A percentile compares a stretch with the other conserved stretches of the same genome.
These are phyloP conservation scores for Beauveria brongniartii DNA, from an alignment of 2,329 filamentous ascomycete species.

Conservation along the genomic window DNA sequence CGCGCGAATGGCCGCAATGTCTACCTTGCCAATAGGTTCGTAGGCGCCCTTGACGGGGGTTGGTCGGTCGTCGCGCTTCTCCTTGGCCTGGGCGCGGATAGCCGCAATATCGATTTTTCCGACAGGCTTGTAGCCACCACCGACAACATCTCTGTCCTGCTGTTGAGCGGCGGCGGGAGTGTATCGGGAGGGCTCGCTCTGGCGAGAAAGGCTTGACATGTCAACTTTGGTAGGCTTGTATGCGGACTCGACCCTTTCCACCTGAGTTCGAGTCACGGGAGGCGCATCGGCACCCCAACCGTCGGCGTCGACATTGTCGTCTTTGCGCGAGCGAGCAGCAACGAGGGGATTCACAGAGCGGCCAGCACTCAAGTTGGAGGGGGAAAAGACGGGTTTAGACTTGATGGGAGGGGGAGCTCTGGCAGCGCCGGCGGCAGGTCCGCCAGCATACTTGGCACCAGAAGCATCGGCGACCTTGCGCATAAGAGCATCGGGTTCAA, in stretches of 20 bases:
- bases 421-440: slow-evolving; percentile 44
- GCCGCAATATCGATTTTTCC: slow-evolving; percentile 97
- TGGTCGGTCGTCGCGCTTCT: slow-evolving; percentile 68
- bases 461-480: slow-evolving; percentile 93
- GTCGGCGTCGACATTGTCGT: slow-evolving; percentile 64
- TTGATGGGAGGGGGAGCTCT: slow-evolving; percentile 61
- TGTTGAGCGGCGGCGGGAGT: slow-evolving; percentile 35
- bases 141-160: slow-evolving; percentile 59
- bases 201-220: slow-evolving; percentile 73
- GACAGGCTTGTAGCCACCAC: slow-evolving; percentile 82
- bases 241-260: slow-evolving; percentile 86
- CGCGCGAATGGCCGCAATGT: slow-evolving; percentile 88
- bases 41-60: slow-evolving; percentile 85
- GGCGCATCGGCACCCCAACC: slow-evolving; percentile 95
- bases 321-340: slow-evolving; percentile 53
- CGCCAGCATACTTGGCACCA: slow-evolving; percentile 83
- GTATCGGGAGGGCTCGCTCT: slow-evolving; percentile 60
- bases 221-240: slow-evolving; percentile 96
- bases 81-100: slow-evolving; percentile 67
- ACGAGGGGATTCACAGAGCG: slow-evolving; percentile 58
- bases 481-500: slow-evolving; percentile 80
- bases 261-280: slow-evolving; percentile 73
- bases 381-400: slow-evolving; percentile 88
- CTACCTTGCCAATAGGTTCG: slow-evolving; percentile 91
- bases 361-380: slow-evolving; percentile 47